phyloP scores from a whole-genome alignment of 1,139 yeast genomes.

The Candida pseudocylindracea region DNA sequence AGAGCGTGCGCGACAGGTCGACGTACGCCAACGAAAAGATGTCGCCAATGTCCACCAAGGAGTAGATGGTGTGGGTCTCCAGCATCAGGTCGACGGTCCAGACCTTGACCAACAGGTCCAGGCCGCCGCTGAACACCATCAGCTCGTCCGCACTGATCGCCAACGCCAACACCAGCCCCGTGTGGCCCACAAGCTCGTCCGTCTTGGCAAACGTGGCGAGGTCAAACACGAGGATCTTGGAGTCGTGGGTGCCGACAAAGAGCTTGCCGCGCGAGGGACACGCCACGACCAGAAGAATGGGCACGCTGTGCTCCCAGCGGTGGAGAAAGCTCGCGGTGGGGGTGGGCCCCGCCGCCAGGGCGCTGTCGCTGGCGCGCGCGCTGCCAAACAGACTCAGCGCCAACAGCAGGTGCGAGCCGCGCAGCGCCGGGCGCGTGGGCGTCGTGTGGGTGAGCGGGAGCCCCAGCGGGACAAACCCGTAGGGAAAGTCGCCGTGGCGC shows the following conservation, averaged over 20 bases:
- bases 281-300: slow-evolving; percentile 60
- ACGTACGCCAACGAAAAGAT: slow-evolving; percentile 69
- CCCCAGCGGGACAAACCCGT: no score
- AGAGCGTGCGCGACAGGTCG: slow-evolving; percentile 32
- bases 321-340: slow-evolving; percentile 18
- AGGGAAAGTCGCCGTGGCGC: no score
- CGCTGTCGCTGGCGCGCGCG: no score
- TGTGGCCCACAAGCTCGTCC: slow-evolving; percentile 5
- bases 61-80: slow-evolving; percentile 45
- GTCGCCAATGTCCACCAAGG: slow-evolving; percentile 80
- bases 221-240: slow-evolving; percentile 57
- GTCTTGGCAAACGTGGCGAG: slow-evolving; percentile 29
- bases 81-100: slow-evolving; percentile 31
- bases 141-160: slow-evolving; percentile 34
- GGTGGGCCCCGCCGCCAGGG: no score
- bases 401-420: no score
- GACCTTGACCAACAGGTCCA: slow-evolving; percentile 72
- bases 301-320: slow-evolving; percentile 52
- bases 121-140: slow-evolving; percentile 62
- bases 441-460: no score
- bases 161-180: slow-evolving; percentile 51
- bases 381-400: no score
- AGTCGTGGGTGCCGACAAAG: slow-evolving; percentile 88
- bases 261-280: slow-evolving; percentile 34
- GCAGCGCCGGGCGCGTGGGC: no score